phyloP scores from a whole-genome alignment of 176 grass and related monocot species.

The Phoenix dactylifera region DNA sequence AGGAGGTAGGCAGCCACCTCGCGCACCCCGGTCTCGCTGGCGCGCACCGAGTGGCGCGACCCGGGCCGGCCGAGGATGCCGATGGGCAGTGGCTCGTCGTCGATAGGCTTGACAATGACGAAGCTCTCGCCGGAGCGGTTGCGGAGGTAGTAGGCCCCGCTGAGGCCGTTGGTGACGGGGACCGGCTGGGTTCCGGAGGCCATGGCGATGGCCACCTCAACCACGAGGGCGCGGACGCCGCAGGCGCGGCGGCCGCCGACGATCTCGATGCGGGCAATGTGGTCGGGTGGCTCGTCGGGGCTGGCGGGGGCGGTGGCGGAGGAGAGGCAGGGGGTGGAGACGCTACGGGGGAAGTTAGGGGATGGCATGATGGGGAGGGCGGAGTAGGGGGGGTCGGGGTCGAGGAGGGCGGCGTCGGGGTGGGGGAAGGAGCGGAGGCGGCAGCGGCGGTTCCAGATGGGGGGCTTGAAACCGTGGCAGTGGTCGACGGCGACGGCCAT shows the following conservation, averaged over 20 bases:
- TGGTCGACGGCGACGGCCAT: constrained; percentile 57
- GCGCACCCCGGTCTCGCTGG: constrained; percentile 40
- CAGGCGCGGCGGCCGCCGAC: constrained; percentile 30
- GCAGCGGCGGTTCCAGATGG: constrained; percentile 33
- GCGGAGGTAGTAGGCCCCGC: constrained; percentile 44
- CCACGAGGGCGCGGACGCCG: constrained; percentile 54
- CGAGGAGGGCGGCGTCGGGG: constrained; percentile 21
- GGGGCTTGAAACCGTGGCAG: constrained; percentile 43
- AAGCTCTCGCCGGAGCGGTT: constrained; percentile 47
- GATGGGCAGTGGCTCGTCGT: constrained; percentile 12
- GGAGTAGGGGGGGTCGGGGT: constrained; percentile 15
- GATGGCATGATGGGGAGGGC: constrained; percentile 26
- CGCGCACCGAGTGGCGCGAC: not conserved
- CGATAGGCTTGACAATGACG: constrained; percentile 67
- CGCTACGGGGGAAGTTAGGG: constrained; percentile 30
- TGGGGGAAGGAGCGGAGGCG: constrained; percentile 57
- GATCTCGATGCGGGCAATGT: constrained; percentile 48
- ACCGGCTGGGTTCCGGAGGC: constrained; percentile 43
- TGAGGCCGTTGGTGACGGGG: constrained; percentile 36
- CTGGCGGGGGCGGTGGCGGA: constrained; percentile 6
- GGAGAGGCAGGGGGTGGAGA: constrained; percentile 55
- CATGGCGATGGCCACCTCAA: constrained; percentile 48
- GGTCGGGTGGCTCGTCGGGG: not conserved
- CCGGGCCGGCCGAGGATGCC: not conserved
- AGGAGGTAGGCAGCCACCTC: constrained; percentile 91